Evolutionary conservation across 768 basidiomycete genomes (phyloP).

Genomic region (Pilatotrama ljubarskyi): DNA sequence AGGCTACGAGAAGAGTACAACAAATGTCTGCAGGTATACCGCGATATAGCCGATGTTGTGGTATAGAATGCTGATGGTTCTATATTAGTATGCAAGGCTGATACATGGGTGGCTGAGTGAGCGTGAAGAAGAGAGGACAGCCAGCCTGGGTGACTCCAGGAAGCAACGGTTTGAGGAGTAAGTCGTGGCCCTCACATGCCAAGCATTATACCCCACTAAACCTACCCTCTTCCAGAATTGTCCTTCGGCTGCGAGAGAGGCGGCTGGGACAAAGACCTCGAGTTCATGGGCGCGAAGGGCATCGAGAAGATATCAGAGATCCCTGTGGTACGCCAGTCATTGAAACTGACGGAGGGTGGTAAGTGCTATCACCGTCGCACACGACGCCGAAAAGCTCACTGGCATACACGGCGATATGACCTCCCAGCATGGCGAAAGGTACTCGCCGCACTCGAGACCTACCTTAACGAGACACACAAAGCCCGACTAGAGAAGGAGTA

Average conservation of each 20-base stretch:
- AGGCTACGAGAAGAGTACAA: not conserved
- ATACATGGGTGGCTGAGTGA: not conserved
- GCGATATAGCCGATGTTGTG: not conserved
- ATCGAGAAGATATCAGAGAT: not conserved
- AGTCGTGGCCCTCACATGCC: not conserved
- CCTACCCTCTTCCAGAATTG: not conserved
- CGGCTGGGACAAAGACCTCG: constrained; percentile 6
- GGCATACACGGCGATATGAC: not conserved
- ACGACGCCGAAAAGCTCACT: too few relatives aligned
- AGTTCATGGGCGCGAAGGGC: not conserved
- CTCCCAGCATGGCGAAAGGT: not conserved
- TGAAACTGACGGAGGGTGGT: not conserved
- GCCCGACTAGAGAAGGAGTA: not conserved
- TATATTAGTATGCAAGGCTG: not conserved
- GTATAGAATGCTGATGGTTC: not conserved
- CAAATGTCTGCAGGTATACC: not conserved
- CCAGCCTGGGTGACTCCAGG: not conserved
- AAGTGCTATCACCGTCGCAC: too few relatives aligned
- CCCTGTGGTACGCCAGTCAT: not conserved
- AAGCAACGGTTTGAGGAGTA: not conserved
- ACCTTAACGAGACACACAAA: not conserved
- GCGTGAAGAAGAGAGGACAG: not conserved
- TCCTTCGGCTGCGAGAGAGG: not conserved
- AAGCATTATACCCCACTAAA: not conserved
- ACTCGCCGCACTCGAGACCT: not conserved